Base-by-base conservation (phyloP, 306 rosid species). In the Sphenostylis stenocarpa region DNA sequence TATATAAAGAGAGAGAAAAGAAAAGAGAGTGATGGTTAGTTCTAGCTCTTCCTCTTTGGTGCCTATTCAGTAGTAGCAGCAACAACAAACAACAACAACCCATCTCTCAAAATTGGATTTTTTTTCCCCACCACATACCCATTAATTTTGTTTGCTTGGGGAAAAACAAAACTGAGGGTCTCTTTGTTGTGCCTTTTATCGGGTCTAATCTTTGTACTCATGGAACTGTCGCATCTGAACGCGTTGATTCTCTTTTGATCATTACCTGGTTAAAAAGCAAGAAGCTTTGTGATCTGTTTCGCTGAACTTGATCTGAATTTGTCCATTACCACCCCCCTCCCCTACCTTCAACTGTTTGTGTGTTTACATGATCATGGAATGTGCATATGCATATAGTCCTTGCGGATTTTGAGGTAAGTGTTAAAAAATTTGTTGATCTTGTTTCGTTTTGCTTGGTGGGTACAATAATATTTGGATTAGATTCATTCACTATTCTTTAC, bases 121-220 rank as follows among this genome's bases (percentile, higher is more conserved):
- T 29, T 75, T 34, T 44, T 1, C n/a, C n/a, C n/a, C 70, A 78
- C 63, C 44, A 34, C 49, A 23, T 34, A 39, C 44, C 81, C 70
- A 68, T 49, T 69, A 41, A 77, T 56, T 66, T 71, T 81, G 55
- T 43, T 58, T 61, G 69, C 85, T 77, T 72, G 62, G 83, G 83
- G 79, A 20, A 77, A 73, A 72, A 78, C 67, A 84, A 87, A 70
- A 85, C 67, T 51, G 69, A 49, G 82, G 82, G 87, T 83, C 77
- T 73, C 47, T 61, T 62, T 6, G 19, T 3, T 57, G 21, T 63
- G 52, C 33, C 64, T 16, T 49, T 75, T 78, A 75, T 47, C 84
- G 93, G 92, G 89, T 94, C 88, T 85, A 94, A 92, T 90, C 91
- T 89, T 88, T 90, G 90, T 84, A 85, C 96, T 83, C 66, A 53